A percentile compares a stretch with the other conserved stretches of the same genome.
Conservation (phyloP, 371 early-diverging fungal genomes). For the Mucor ambiguus region DNA sequence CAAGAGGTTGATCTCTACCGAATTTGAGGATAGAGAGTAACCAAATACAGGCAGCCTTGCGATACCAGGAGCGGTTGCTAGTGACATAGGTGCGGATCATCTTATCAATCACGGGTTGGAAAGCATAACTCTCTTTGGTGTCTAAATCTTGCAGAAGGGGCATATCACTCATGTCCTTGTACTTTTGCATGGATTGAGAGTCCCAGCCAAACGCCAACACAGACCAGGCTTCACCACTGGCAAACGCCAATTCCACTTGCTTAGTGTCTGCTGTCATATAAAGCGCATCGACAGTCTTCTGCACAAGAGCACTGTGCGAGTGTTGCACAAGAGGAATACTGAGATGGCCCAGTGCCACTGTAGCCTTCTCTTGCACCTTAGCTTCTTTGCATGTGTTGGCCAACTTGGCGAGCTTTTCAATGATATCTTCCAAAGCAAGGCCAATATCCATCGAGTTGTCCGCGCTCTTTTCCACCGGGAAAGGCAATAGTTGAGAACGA, state of each 20-base stretch:
- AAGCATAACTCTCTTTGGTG: not conserved
- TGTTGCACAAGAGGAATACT: slow-evolving; percentile 47
- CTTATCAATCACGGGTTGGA: slow-evolving; percentile 52
- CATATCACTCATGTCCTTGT: slow-evolving; percentile 64
- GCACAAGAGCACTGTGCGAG: slow-evolving; percentile 27
- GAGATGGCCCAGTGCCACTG: slow-evolving; percentile 72
- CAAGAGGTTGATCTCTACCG: slow-evolving; percentile 54
- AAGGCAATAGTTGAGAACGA: slow-evolving; percentile 53
- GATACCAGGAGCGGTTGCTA: slow-evolving; percentile 60
- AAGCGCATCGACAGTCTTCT: slow-evolving; percentile 57
- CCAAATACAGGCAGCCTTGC: slow-evolving; percentile 89
- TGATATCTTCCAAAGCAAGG: slow-evolving; percentile 25
- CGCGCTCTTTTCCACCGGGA: slow-evolving; percentile 10
- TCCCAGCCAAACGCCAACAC: slow-evolving; percentile 72
- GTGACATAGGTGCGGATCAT: slow-evolving; percentile 54
- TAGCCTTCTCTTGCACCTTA: slow-evolving; percentile 78
- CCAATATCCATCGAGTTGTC: slow-evolving; percentile 38
- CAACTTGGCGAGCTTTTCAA: slow-evolving; percentile 52
- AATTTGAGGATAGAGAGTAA: slow-evolving; percentile 82
- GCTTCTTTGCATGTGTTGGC: slow-evolving; percentile 64
- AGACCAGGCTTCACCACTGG: slow-evolving; percentile 81
- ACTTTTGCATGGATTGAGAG: slow-evolving; percentile 67
- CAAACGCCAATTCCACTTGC: slow-evolving; percentile 83
- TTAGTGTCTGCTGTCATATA: slow-evolving; percentile 71
- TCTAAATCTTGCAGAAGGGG: slow-evolving; percentile 18